Conservation (phyloP, 495 filamentous ascomycete species). For the Rostrohypoxylon terebratum region DNA sequence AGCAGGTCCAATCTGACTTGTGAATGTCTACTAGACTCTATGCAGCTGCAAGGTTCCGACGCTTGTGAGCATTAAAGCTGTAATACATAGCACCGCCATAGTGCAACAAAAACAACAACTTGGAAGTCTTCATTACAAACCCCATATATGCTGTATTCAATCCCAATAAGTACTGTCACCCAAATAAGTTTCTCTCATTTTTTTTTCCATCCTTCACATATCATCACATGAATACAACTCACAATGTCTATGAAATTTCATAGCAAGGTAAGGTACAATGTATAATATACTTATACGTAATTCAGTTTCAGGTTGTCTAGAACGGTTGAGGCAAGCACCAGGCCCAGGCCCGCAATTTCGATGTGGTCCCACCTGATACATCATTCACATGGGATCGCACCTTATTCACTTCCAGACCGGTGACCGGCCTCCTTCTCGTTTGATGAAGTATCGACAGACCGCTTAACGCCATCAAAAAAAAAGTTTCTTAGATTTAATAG, state of each 20-base stretch:
- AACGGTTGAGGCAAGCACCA: conserved; percentile 24
- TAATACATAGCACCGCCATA: not conserved
- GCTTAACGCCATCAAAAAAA: conserved; percentile 34
- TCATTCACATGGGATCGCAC: conserved; percentile 38
- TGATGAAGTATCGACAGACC: conserved; percentile 29
- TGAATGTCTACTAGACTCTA: not conserved
- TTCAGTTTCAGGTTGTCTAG: conserved; percentile 32
- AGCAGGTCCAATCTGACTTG: not conserved
- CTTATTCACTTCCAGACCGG: conserved; percentile 27
- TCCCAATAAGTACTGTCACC: too few species aligned
- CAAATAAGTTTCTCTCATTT: too few species aligned
- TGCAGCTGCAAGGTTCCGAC: not conserved
- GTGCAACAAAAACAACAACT: not conserved
- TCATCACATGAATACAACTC: too few species aligned
- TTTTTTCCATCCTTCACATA: too few species aligned
- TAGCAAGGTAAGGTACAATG: not conserved
- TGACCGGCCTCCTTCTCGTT: conserved; percentile 30
- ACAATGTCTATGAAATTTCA: too few species aligned
- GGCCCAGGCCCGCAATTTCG: conserved; percentile 27
- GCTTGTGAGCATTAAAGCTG: not conserved
- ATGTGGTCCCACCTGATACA: conserved; percentile 31
- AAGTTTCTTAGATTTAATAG: conserved; percentile 7
- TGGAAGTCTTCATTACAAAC: too few species aligned
- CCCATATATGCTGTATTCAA: too few species aligned
- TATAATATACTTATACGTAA: conserved; percentile 8